Conservation (phyloP, 129 eudicot genomes). For the Flaveria trinervia region DNA sequence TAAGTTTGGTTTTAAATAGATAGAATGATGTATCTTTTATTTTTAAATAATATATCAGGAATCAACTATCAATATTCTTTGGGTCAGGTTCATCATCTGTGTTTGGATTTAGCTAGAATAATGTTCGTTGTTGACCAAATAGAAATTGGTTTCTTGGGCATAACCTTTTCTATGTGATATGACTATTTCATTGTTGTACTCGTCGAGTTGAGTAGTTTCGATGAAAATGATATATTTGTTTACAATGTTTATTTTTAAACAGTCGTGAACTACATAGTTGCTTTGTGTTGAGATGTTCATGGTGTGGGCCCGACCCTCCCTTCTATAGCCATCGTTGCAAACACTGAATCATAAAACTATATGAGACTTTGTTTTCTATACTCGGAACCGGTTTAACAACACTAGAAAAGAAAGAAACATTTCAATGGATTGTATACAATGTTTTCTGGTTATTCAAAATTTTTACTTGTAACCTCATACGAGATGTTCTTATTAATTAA, state of each 20-base stretch:
- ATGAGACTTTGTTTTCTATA: neutral
- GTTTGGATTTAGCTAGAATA: neutral
- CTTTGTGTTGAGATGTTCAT: neutral
- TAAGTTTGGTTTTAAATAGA: too few species aligned
- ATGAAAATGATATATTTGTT: neutral
- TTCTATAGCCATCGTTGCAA: neutral
- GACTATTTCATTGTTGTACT: neutral
- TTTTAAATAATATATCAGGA: neutral
- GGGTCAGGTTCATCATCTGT: neutral
- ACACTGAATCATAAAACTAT: neutral
- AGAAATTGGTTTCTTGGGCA: neutral
- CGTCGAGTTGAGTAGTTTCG: neutral
- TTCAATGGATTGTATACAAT: neutral
- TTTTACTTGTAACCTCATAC: neutral
- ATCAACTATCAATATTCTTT: neutral
- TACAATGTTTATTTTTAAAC: neutral
- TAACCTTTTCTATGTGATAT: neutral
- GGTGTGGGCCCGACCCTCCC: neutral
- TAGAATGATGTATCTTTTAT: too few species aligned
- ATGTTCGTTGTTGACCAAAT: neutral
- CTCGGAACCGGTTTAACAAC: neutral
- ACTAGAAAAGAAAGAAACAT: neutral
- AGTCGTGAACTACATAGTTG: neutral
- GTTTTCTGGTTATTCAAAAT: neutral
- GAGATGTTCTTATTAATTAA: neutral